A percentile compares a stretch with the other conserved stretches of the same genome.
These are phyloP conservation scores for Comarum palustre DNA, from an alignment of 306 rosid genomes.

Conservation along the genomic window DNA sequence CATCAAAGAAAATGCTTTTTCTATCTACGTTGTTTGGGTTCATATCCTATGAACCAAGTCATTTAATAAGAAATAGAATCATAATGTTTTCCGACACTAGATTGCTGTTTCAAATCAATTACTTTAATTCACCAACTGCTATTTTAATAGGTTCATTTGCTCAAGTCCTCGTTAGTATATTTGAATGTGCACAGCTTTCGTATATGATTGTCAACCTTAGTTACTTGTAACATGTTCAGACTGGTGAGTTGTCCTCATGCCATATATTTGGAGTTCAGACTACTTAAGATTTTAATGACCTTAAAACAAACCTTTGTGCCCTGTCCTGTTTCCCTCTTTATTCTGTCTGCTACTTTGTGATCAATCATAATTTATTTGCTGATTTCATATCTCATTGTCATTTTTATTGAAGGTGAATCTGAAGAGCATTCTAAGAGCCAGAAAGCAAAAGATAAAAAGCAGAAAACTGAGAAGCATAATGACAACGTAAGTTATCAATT, in stretches of 20 bases:
- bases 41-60: neutral
- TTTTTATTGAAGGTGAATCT: conserved; percentile 35
- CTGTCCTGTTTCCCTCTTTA: neutral
- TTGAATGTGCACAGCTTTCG: neutral
- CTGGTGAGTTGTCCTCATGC: neutral
- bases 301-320: neutral
- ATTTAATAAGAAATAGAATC: neutral
- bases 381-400: conserved; percentile 24
- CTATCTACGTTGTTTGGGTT: neutral
- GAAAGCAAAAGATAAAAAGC: conserved; percentile 44
- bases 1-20: neutral
- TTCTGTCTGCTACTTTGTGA: neutral
- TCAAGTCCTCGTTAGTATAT: neutral
- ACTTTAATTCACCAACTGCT: neutral
- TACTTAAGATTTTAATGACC: neutral
- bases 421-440: conserved; percentile 39
- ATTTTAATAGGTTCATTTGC: neutral
- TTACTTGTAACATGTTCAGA: neutral
- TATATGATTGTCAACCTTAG: neutral
- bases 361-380: neutral
- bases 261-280: neutral
- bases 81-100: neutral
- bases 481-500: conserved; percentile 39
- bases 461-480: conserved; percentile 38
- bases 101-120: neutral